Conservation (phyloP, 148 eudicot species). For the Rhododendron kiyosumense region DNA sequence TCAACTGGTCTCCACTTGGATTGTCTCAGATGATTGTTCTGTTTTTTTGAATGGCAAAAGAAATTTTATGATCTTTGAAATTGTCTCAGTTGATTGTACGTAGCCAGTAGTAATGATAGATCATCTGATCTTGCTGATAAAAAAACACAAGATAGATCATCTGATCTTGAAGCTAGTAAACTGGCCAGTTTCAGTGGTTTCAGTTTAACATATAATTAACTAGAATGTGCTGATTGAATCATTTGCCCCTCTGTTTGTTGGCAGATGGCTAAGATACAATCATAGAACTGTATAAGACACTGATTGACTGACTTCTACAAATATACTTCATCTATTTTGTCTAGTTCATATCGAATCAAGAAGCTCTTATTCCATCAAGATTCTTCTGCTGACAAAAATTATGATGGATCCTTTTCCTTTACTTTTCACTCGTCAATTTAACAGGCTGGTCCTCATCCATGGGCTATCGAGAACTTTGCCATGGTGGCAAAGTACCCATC, state of each 20-base stretch:
- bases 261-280: not conserved
- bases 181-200: not conserved
- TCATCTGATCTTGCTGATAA: not conserved
- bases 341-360: not conserved
- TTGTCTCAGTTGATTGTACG: not conserved
- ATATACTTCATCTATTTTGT: not conserved
- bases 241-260: not conserved
- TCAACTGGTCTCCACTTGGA: not conserved
- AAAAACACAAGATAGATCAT: not conserved
- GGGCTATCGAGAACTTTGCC: conserved; percentile 87
- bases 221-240: not conserved
- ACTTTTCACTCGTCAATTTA: conserved; percentile 12
- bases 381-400: conserved; percentile 1
- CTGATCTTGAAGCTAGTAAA: not conserved
- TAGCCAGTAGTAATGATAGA: not conserved
- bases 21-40: not conserved
- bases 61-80: no score
- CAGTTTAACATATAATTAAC: not conserved
- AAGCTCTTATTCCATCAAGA: not conserved
- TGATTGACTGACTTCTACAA: not conserved
- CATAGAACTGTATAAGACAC: not conserved
- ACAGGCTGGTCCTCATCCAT: conserved; percentile 90
- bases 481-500: conserved; percentile 85
- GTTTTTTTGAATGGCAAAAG: no score
- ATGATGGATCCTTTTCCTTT: not conserved